Percentiles rank a stretch among this genome's conserved stretches.
phyloP scores from a whole-genome alignment of 805 yeast species.

The Wickerhamiella nectarea region DNA sequence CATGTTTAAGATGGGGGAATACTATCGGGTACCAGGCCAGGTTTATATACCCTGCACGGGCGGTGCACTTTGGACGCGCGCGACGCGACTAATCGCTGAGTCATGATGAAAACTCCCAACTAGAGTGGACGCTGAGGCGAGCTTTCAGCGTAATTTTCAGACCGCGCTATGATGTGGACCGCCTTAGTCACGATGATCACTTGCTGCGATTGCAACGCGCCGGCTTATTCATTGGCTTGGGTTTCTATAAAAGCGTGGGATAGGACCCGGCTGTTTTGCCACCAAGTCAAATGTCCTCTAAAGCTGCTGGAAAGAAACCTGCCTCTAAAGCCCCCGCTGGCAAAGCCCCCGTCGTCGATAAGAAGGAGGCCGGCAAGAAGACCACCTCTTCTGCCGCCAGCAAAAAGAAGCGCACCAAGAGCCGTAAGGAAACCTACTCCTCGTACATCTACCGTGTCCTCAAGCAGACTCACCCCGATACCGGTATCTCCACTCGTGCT shows the following conservation, averaged over 20 bases:
- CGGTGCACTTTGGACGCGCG: background rate
- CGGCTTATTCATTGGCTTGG: background rate
- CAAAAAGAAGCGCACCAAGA: conserved; percentile 82
- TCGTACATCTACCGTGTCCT: conserved; percentile 97
- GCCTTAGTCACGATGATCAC: background rate
- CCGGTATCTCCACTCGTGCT: conserved; percentile 97
- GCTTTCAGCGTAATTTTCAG: background rate
- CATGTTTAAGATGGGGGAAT: conserved; percentile 33
- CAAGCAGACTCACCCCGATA: conserved; percentile 98
- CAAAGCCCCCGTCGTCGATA: conserved; percentile 85
- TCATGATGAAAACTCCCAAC: background rate
- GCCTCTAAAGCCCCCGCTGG: conserved; percentile 56
- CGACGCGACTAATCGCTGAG: background rate
- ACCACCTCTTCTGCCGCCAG: conserved; percentile 67
- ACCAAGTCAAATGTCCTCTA: conserved; percentile 29
- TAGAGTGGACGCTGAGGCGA: no score
- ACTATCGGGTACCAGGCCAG: background rate
- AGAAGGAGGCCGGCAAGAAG: conserved; percentile 82
- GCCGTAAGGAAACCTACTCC: conserved; percentile 96
- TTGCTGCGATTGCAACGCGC: background rate
- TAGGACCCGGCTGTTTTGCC: conserved; percentile 17
- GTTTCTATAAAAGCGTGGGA: background rate
- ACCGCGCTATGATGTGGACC: conserved; percentile 5
- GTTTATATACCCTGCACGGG: background rate
- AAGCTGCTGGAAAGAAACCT: conserved; percentile 45